Evolutionary conservation across 371 early-diverging fungal species (phyloP).

Genomic region (Mucor circinelloides): DNA sequence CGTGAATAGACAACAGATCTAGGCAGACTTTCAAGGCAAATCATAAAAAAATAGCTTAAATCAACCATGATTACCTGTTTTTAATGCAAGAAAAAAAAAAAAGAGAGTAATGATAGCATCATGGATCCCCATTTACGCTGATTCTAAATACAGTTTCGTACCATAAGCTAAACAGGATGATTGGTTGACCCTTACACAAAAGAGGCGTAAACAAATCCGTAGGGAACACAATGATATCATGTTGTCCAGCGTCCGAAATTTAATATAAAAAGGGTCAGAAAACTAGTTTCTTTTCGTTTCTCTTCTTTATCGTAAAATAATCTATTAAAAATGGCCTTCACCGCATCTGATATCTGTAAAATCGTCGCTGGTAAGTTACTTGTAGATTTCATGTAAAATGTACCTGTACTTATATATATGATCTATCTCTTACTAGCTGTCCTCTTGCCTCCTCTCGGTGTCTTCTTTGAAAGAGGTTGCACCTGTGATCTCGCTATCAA

Average conservation of each 20-base stretch:
- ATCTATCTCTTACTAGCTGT: conserved; percentile 32
- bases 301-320: neutral
- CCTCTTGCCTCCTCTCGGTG: conserved; percentile 68
- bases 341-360: conserved; percentile 32
- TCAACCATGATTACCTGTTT: neutral
- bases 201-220: neutral
- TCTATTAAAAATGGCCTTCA: conserved; percentile 24
- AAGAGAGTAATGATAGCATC: neutral
- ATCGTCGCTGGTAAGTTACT: conserved; percentile 29
- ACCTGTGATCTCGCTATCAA: conserved; percentile 71
- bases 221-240: conserved; percentile 1
- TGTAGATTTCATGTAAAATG: neutral
- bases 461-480: conserved; percentile 64
- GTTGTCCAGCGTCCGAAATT: neutral
- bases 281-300: neutral
- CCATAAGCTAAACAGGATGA: neutral
- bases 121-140: neutral
- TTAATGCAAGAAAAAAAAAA: neutral
- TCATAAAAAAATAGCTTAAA: neutral
- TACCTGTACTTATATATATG: neutral
- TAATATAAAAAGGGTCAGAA: neutral
- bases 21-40: neutral
- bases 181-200: conserved; percentile 1
- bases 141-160: neutral
- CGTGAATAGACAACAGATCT: neutral